A percentile compares a stretch with the other conserved stretches of the same genome.
Conservation (phyloP, 768 basidiomycete species). For the Russula brevipes region DNA sequence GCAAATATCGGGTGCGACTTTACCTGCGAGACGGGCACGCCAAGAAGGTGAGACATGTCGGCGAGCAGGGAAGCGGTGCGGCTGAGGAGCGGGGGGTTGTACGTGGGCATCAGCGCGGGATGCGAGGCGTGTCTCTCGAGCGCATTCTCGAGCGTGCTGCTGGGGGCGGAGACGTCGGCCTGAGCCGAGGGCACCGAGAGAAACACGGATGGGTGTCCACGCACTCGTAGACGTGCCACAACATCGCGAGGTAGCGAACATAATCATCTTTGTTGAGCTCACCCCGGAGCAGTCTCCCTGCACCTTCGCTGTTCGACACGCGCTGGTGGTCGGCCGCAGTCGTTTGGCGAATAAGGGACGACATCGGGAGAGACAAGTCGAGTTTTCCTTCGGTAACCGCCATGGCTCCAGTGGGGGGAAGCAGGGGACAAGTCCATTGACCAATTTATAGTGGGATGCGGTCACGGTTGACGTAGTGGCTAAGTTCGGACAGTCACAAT, state of each 20-base stretch:
- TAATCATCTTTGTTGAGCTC: constrained; percentile 29
- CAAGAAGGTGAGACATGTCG: constrained; percentile 35
- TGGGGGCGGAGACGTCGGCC: no score
- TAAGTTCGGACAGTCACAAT: no score
- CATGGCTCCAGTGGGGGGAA: neutral
- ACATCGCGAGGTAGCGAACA: neutral
- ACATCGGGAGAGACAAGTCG: constrained; percentile 33
- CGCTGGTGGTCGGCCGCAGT: constrained; percentile 49
- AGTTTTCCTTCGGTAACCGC: neutral
- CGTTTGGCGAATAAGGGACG: constrained; percentile 38
- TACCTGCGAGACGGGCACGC: constrained; percentile 51
- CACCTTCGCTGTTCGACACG: constrained; percentile 54
- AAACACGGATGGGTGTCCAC: neutral
- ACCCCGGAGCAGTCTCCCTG: constrained; percentile 44
- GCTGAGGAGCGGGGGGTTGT: constrained; percentile 63
- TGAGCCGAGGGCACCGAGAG: no score
- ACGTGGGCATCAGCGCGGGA: constrained; percentile 40
- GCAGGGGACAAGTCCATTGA: no score
- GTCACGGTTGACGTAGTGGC: no score
- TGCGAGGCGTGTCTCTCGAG: constrained; percentile 58
- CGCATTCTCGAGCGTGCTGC: neutral
- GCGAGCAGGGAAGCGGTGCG: constrained; percentile 43
- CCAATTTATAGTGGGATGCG: no score
- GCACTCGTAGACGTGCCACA: neutral
- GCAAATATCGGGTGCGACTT: constrained; percentile 54